Base-by-base conservation (phyloP, 2,329 filamentous ascomycete genomes). In the Epichloe elymi region DNA sequence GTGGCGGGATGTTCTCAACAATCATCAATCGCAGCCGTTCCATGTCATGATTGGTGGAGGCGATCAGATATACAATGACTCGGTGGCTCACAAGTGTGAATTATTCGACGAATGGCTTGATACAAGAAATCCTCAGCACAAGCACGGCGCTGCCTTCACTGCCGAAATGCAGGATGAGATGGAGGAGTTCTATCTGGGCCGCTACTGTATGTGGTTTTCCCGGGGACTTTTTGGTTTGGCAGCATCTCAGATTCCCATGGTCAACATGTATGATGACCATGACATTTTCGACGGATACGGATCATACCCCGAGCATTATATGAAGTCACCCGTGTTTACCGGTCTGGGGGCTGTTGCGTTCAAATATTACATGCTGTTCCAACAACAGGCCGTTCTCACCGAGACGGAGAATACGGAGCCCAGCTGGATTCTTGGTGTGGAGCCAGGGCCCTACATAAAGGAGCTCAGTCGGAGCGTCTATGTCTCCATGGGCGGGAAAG, bases 291-390 rank as follows among this genome's bases (percentile, higher is more conserved):
- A 90, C 67, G 93, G 94, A 1, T 98, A 85, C 63, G 93, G 93
- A 6, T 95, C 89, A 0, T 98, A 97, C 65, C 83, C 90, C 4
- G 80, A 96, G 58, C 81, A 87, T 57, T 93, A 95, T 61, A 97
- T 96, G 88, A 80, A 79, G 57, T 88, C 87, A 3, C 85, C 88
- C 0, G 87, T 97, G 0, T 95, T 98, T 64, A 85, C 83, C 2
- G 93, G 94, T 0, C 68, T 98, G 8, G 94, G 94, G 2, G 86
- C 85, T 38, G 82, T 97, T 47, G 91, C 91, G 0, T 97, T 93
- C 78, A 98, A 98, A 66, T 98, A 97, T 68, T 98, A 98, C 62
- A 85, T 98, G 82, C 77, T 98, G 8, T 98, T 98, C 71, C 93
- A 98, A 66, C 93, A 98, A 59, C 94, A 98, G 66, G 95, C 86